phyloP scores from a whole-genome alignment of 140 eudicot genomes.

The Oenanthe javanica region DNA sequence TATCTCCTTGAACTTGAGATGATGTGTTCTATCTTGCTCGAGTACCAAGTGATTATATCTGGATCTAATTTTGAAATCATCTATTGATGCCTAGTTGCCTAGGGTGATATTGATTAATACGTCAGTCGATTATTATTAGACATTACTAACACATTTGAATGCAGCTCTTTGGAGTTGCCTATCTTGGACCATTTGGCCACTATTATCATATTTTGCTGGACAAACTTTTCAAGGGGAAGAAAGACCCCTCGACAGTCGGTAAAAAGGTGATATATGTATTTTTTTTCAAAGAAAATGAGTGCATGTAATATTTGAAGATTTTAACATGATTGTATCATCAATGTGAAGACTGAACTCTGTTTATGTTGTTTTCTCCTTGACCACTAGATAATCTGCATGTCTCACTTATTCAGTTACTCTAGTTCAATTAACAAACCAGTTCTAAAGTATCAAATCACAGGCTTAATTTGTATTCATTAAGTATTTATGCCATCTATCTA shows the following conservation, averaged over 20 bases:
- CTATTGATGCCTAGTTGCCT: not conserved
- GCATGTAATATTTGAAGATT: not conserved
- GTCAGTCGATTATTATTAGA: not conserved
- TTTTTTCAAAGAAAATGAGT: not conserved
- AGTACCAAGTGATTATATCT: not conserved
- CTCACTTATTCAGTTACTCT: not conserved
- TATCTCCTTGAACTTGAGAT: not conserved
- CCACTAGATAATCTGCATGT: not conserved
- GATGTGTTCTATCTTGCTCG: not conserved
- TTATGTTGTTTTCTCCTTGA: not conserved
- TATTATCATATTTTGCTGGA: constrained; percentile 65
- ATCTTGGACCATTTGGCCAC: constrained; percentile 96
- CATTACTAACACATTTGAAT: constrained; percentile 17
- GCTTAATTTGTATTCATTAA: not conserved
- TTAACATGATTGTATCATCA: not conserved
- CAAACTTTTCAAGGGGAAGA: constrained; percentile 82
- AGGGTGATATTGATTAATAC: not conserved
- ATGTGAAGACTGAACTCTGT: not conserved
- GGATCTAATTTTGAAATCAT: not conserved
- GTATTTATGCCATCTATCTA: not conserved
- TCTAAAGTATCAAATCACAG: not conserved
- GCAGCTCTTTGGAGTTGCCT: constrained; percentile 88
- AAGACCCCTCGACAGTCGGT: constrained; percentile 67
- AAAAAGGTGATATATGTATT: constrained; percentile 54
- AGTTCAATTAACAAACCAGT: not conserved